phyloP scores from a whole-genome alignment of 2,329 filamentous ascomycete species.

The Scopulariopsis brevicaulis region DNA sequence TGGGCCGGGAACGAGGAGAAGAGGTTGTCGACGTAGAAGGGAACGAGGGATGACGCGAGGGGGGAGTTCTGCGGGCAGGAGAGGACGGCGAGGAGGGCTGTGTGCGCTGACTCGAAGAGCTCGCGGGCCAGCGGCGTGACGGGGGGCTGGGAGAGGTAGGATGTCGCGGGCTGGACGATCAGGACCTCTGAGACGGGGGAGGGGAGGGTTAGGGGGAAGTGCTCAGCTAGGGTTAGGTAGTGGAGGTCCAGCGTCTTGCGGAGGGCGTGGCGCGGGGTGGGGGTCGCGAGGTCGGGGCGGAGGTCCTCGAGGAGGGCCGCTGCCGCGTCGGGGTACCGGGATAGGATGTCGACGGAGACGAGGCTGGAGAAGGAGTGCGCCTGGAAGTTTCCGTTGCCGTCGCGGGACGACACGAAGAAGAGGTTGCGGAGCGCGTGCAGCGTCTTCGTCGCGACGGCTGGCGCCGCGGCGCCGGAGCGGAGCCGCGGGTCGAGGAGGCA shows the following conservation, averaged over 20 bases:
- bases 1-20: constrained; percentile 69
- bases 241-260: constrained; percentile 72
- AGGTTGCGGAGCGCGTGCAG: constrained; percentile 66
- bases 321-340: constrained; percentile 55
- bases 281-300: constrained; percentile 30
- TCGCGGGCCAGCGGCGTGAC: constrained; percentile 35
- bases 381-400: constrained; percentile 64
- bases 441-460: constrained; percentile 56
- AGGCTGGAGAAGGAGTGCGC: constrained; percentile 79
- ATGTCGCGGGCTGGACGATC: constrained; percentile 60
- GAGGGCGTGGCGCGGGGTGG: constrained; percentile 33
- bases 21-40: constrained; percentile 74
- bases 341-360: constrained; percentile 69
- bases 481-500: constrained; percentile 36
- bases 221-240: constrained; percentile 78
- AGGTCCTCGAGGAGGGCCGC: constrained; percentile 57
- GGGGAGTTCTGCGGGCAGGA: constrained; percentile 67
- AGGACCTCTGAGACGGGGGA: constrained; percentile 58
- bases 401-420: constrained; percentile 69
- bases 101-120: constrained; percentile 83
- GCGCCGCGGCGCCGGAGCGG: constrained; percentile 32
- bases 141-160: constrained; percentile 49
- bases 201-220: constrained; percentile 62
- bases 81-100: constrained; percentile 67
- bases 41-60: constrained; percentile 59